These are phyloP conservation scores for Quercus suber DNA, from an alignment of 306 rosid genomes.

Conservation along the genomic window DNA sequence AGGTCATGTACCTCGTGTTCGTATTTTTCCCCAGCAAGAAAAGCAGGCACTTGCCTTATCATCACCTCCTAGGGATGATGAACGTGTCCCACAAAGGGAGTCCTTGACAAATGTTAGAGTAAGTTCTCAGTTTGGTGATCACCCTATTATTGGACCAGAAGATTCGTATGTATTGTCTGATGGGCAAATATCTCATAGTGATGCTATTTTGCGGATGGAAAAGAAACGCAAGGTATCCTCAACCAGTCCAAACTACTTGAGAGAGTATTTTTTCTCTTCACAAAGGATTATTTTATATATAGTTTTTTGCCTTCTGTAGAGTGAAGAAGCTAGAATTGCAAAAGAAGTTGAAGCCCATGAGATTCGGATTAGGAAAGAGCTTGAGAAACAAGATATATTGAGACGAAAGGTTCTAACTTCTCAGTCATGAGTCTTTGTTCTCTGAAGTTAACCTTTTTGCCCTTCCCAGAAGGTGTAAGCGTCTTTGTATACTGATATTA, in stretches of 20 bases:
- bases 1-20: constrained; percentile 67
- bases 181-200: constrained; percentile 52
- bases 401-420: constrained; percentile 71
- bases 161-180: constrained; percentile 45
- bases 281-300: constrained; percentile 16
- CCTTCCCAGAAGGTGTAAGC: neutral
- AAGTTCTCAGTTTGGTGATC: constrained; percentile 57
- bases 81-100: constrained; percentile 47
- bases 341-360: constrained; percentile 87
- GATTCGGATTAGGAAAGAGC: constrained; percentile 78
- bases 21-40: constrained; percentile 59
- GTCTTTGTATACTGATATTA: constrained; percentile 13
- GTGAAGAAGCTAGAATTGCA: constrained; percentile 64
- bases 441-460: neutral
- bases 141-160: constrained; percentile 53
- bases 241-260: constrained; percentile 14
- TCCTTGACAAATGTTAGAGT: constrained; percentile 42
- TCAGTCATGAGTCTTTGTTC: neutral
- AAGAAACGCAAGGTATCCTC: constrained; percentile 77
- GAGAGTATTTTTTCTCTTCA: constrained; percentile 11
- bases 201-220: constrained; percentile 54
- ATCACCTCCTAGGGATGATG: constrained; percentile 61
- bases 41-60: constrained; percentile 54
- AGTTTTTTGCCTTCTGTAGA: constrained; percentile 41
- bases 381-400: constrained; percentile 90